phyloP scores from a whole-genome alignment of 371 early-diverging fungal genomes.

The Mucor circinelloides region DNA sequence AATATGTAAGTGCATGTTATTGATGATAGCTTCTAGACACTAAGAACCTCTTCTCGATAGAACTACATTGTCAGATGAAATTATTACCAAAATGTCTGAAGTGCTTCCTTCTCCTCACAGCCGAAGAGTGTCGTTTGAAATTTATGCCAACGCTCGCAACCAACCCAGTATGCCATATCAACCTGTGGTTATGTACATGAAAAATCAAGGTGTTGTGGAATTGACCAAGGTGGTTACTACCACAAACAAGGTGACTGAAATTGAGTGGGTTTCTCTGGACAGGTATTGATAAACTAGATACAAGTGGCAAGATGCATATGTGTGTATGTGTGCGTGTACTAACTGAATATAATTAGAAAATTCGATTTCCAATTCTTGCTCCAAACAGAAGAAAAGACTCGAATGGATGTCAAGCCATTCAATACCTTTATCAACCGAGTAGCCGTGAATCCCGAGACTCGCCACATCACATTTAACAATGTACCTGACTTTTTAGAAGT shows the following conservation, averaged over 20 bases:
- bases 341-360: conserved; percentile 27
- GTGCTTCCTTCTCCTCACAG: conserved; percentile 27
- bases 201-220: conserved; percentile 38
- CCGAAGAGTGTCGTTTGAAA: conserved; percentile 42
- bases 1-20: conserved; percentile 35
- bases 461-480: conserved; percentile 48
- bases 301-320: not conserved
- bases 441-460: conserved; percentile 32
- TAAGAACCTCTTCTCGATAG: conserved; percentile 9
- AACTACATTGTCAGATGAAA: conserved; percentile 30
- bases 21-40: not conserved
- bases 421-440: conserved; percentile 51
- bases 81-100: conserved; percentile 29
- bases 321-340: not conserved
- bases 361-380: conserved; percentile 51
- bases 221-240: conserved; percentile 40
- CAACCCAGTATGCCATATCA: conserved; percentile 38
- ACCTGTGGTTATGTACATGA: conserved; percentile 44
- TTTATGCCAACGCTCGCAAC: conserved; percentile 48
- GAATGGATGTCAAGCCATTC: conserved; percentile 53
- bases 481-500: conserved; percentile 52
- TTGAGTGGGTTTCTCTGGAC: conserved; percentile 52
- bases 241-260: conserved; percentile 35
- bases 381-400: conserved; percentile 30
- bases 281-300: conserved; percentile 23